Evolutionary conservation across 1,284 basidiomycete genomes (phyloP).

Genomic region (Puccinia polysora): DNA sequence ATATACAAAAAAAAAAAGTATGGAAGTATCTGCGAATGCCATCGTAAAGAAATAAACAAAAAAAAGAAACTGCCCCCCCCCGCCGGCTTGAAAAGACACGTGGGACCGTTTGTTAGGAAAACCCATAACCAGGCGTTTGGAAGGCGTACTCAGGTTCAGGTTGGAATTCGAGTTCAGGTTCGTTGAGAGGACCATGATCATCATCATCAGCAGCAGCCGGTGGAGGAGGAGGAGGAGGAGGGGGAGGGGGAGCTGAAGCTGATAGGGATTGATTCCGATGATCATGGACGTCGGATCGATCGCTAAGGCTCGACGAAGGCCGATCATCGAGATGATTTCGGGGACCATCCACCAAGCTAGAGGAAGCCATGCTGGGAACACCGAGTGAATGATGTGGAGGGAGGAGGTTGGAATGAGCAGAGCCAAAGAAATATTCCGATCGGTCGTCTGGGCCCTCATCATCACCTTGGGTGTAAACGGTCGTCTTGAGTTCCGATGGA

Average conservation of each 20-base stretch:
- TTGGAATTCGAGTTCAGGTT: background rate
- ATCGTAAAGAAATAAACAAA: too few species aligned
- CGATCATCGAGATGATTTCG: too few species aligned
- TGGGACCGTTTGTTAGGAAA: conserved; percentile 20
- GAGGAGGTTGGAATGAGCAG: background rate
- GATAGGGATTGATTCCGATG: too few species aligned
- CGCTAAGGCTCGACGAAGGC: too few species aligned
- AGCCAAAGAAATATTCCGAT: background rate
- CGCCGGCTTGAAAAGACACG: too few species aligned
- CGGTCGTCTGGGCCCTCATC: background rate
- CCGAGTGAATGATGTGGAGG: too few species aligned
- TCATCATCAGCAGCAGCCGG: background rate
- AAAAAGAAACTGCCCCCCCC: too few species aligned
- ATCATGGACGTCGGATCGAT: too few species aligned
- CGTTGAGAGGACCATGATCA: background rate
- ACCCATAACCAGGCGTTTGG: conserved; percentile 32
- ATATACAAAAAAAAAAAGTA: too few species aligned
- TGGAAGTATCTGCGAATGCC: too few species aligned
- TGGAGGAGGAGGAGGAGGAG: background rate
- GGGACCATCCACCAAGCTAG: too few species aligned
- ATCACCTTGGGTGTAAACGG: conserved; percentile 5
- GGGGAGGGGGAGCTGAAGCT: background rate
- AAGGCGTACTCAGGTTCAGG: conserved; percentile 23
- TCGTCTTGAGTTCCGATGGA: background rate
- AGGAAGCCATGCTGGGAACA: too few species aligned